These are phyloP conservation scores for Heliamphora pulchella DNA, from an alignment of 179 eudicot genomes.

Conservation along the genomic window DNA sequence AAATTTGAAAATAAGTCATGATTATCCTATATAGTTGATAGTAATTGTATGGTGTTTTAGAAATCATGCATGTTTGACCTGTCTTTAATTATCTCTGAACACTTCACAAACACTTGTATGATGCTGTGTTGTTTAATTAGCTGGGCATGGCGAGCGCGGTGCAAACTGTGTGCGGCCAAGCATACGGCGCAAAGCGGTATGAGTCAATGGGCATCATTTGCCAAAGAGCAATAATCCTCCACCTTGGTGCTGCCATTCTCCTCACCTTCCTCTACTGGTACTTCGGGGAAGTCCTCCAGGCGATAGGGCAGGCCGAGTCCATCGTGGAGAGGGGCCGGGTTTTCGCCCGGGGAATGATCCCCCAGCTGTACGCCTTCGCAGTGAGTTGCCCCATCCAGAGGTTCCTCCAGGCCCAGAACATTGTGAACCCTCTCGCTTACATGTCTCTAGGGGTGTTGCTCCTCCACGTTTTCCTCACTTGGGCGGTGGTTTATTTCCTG, in stretches of 20 bases:
- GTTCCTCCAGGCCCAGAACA: constrained; percentile 68
- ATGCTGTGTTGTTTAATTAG: too few relatives aligned
- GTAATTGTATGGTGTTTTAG: too few relatives aligned
- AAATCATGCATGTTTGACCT: too few relatives aligned
- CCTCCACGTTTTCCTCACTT: constrained; percentile 41
- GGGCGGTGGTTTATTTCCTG: constrained; percentile 48
- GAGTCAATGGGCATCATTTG: constrained; percentile 52
- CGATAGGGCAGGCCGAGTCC: constrained; percentile 39
- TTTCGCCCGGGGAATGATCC: constrained; percentile 53
- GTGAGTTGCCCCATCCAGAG: constrained; percentile 54
- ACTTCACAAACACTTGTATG: too few relatives aligned
- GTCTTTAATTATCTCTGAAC: too few relatives aligned
- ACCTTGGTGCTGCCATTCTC: constrained; percentile 38
- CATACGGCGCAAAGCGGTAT: constrained; percentile 48
- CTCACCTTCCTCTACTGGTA: constrained; percentile 40
- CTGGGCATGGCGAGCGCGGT: constrained; percentile 68
- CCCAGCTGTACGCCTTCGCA: constrained; percentile 58
- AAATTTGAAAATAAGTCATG: too few relatives aligned
- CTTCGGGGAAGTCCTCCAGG: constrained; percentile 30
- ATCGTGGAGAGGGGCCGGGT: constrained; percentile 44
- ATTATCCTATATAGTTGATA: too few relatives aligned
- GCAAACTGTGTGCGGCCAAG: constrained; percentile 66
- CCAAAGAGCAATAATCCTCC: constrained; percentile 48
- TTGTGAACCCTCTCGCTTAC: constrained; percentile 66
- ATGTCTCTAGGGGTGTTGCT: constrained; percentile 51